Evolutionary conservation across 106 monocot genomes (phyloP), one percentile per base, ranked within the genome.

Genomic region (Apostasia shenzhenica): DNA sequence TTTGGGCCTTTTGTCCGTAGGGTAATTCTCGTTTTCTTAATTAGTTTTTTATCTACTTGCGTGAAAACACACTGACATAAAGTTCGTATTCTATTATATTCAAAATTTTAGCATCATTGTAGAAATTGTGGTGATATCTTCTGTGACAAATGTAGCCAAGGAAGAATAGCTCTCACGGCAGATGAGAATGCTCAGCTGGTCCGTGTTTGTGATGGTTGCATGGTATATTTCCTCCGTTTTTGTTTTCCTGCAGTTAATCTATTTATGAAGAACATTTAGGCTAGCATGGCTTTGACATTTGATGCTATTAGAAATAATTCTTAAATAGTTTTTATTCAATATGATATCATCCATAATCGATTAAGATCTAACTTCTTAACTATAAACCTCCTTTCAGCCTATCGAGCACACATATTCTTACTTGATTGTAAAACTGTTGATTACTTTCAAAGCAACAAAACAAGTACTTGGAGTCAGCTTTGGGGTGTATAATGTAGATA

Each of bases 101-200:
- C 1, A 48, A 48, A 26, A 48, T 63, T 76, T 75, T 81, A 93
- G 93, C 93, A 93, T 77, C 93, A 93, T 56, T 93, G 93, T 64
- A 74, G 93, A 58, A 93, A 89, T 57, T 93, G 93, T 80, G 93
- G 93, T 50, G 93, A 93, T 70, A 93, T 93, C 65, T 93, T 89
- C 80, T 93, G 89, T 65, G 93, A 93, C 66, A 93, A 93, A 67
- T 93, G 93, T 67, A 89, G 89, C 43, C 81, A 77, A 75, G 93
- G 89, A 63, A 86, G 93, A 82, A 84, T 72, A 78, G 84, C 93
- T 70, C 86, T 93, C 1, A 89, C 89, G 63, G 79, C 89, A 48
- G 93, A 93, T 74, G 81, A 78, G 40, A 77, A 83, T 75, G 85
- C 86, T 61, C 89, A 81, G 68, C 81, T 60, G 47, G 93, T 86